phyloP scores from a whole-genome alignment of 2,329 filamentous ascomycete genomes.

The Grosmannia clavigera region DNA sequence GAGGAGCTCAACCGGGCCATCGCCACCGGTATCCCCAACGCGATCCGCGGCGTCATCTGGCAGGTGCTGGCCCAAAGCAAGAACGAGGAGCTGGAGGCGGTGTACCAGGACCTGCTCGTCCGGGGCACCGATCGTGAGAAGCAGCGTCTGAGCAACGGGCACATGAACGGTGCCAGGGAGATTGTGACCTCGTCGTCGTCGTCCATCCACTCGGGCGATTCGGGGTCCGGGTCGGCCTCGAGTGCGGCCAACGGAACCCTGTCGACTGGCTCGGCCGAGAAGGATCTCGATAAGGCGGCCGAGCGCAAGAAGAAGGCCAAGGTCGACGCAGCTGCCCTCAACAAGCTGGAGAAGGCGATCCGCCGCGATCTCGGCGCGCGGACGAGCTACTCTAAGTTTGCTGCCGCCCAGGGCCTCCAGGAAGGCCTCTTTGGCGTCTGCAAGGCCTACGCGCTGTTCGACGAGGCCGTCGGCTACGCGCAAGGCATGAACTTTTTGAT shows the following conservation, averaged over 20 bases:
- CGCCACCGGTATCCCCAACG: constrained; percentile 82
- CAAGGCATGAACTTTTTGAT: constrained; percentile 98
- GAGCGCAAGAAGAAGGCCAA: constrained; percentile 69
- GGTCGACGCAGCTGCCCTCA: constrained; percentile 59
- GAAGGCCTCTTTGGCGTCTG: constrained; percentile 91
- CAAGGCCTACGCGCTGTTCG: constrained; percentile 93
- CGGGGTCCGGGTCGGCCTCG: constrained; percentile 29
- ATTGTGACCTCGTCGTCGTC: constrained; percentile 64
- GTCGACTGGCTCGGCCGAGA: constrained; percentile 37
- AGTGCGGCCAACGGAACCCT: background rate
- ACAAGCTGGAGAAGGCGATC: constrained; percentile 84
- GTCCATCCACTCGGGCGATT: constrained; percentile 69
- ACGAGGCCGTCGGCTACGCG: constrained; percentile 89
- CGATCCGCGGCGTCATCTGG: constrained; percentile 97
- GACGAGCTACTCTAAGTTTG: constrained; percentile 94
- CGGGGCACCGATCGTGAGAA: constrained; percentile 74
- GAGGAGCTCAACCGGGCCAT: constrained; percentile 87
- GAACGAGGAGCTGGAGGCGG: constrained; percentile 73
- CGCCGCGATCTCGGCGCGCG: constrained; percentile 80
- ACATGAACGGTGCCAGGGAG: constrained; percentile 48
- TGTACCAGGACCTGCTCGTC: constrained; percentile 72
- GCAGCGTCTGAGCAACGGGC: constrained; percentile 38
- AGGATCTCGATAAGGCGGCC: constrained; percentile 52
- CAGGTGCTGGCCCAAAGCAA: constrained; percentile 94
- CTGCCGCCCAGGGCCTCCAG: constrained; percentile 79